A percentile compares a stretch with the other conserved stretches of the same genome.
phyloP scores from a whole-genome alignment of 2,329 filamentous ascomycete species.

The Paecilomyces formosus region DNA sequence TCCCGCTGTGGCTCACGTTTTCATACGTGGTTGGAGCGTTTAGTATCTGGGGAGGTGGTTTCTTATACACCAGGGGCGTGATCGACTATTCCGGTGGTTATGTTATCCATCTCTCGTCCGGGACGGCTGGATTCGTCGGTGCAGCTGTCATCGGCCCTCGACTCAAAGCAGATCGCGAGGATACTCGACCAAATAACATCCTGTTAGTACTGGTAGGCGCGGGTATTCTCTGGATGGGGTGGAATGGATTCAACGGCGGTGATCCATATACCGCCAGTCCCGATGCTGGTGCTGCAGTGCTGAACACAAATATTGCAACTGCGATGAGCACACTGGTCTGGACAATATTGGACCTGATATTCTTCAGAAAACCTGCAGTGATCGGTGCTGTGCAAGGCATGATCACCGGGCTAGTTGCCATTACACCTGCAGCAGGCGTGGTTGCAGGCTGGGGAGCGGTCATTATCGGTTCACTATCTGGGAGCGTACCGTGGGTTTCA shows the following conservation, averaged over 20 bases:
- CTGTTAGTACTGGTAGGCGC: slow-evolving; percentile 40
- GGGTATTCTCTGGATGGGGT: slow-evolving; percentile 46
- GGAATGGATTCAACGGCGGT: slow-evolving; percentile 49
- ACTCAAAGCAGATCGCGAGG: slow-evolving; percentile 36
- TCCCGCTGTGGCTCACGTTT: slow-evolving; percentile 45
- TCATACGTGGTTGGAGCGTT: slow-evolving; percentile 36
- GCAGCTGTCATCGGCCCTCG: slow-evolving; percentile 43
- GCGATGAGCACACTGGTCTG: slow-evolving; percentile 42
- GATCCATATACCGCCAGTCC: slow-evolving; percentile 45
- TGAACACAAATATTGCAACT: slow-evolving; percentile 46
- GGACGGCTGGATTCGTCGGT: slow-evolving; percentile 41
- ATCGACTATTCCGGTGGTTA: slow-evolving; percentile 48
- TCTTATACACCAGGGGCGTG: slow-evolving; percentile 39
- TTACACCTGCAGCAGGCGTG: slow-evolving; percentile 45
- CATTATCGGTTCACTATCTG: slow-evolving; percentile 38
- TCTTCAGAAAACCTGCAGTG: slow-evolving; percentile 44
- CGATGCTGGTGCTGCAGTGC: slow-evolving; percentile 44
- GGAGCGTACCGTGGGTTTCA: slow-evolving; percentile 40
- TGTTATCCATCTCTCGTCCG: slow-evolving; percentile 48
- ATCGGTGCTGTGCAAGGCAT: slow-evolving; percentile 46
- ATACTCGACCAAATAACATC: slow-evolving; percentile 43
- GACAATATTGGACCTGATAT: slow-evolving; percentile 40
- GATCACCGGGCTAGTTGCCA: slow-evolving; percentile 47
- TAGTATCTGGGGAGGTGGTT: slow-evolving; percentile 42
- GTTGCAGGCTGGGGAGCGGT: slow-evolving; percentile 47